Evolutionary conservation across 768 basidiomycete genomes (phyloP).

Genomic region (Leccinum variicolor): DNA sequence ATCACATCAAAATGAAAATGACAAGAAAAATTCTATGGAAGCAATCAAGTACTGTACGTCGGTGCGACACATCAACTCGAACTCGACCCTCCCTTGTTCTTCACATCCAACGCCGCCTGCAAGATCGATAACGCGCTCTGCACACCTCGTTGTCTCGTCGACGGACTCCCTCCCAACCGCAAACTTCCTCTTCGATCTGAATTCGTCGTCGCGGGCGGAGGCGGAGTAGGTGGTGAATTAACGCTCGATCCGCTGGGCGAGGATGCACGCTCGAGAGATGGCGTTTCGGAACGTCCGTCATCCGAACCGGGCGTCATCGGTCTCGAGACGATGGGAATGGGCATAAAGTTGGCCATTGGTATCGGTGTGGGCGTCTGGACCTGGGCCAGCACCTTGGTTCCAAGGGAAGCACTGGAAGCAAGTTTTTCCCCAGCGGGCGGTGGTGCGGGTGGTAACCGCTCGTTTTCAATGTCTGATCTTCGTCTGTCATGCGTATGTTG

Average conservation of each 20-base stretch:
- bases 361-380: neutral
- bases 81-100: slow-evolving; percentile 18
- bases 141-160: slow-evolving; percentile 22
- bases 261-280: slow-evolving; percentile 23
- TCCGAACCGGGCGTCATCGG: slow-evolving; percentile 33
- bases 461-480: slow-evolving; percentile 27
- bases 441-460: slow-evolving; percentile 24
- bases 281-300: slow-evolving; percentile 24
- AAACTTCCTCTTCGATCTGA: slow-evolving; percentile 16
- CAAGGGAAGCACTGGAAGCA: neutral
- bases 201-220: slow-evolving; percentile 8
- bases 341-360: neutral
- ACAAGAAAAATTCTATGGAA: neutral
- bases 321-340: neutral
- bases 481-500: slow-evolving; percentile 11
- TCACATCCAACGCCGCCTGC: slow-evolving; percentile 27
- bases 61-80: slow-evolving; percentile 4
- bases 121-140: slow-evolving; percentile 26
- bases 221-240: slow-evolving; percentile 24
- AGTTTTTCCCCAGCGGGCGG: slow-evolving; percentile 23
- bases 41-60: too few species aligned
- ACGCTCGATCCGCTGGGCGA: slow-evolving; percentile 24
- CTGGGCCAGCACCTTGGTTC: slow-evolving; percentile 2
- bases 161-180: slow-evolving; percentile 20
- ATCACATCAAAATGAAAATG: neutral